phyloP scores from a whole-genome alignment of 2,329 filamentous ascomycete genomes.

The Ophiostoma quercus region DNA sequence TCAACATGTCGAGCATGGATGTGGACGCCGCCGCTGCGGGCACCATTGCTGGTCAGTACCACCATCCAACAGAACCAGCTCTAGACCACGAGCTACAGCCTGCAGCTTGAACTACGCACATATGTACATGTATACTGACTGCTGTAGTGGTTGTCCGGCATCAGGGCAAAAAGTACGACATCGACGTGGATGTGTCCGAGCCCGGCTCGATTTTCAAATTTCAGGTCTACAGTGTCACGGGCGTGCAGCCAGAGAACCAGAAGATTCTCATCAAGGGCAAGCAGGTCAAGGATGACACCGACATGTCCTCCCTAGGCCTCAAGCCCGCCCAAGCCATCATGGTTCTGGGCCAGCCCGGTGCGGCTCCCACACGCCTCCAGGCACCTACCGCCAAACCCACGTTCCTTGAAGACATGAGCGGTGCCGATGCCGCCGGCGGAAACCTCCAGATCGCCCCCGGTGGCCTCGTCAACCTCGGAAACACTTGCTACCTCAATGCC shows the following conservation, averaged over 20 bases:
- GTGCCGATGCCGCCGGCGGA: slow-evolving; percentile 78
- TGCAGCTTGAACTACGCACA: background rate
- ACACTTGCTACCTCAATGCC: slow-evolving; percentile 98
- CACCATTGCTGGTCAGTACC: slow-evolving; percentile 17
- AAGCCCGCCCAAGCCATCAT: slow-evolving; percentile 85
- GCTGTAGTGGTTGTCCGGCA: slow-evolving; percentile 81
- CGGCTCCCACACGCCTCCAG: slow-evolving; percentile 54
- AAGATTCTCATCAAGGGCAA: slow-evolving; percentile 93
- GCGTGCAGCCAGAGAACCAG: slow-evolving; percentile 91
- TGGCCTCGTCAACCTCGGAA: slow-evolving; percentile 86
- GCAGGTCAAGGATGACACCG: slow-evolving; percentile 91
- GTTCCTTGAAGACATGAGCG: slow-evolving; percentile 96
- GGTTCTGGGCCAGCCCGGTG: slow-evolving; percentile 90
- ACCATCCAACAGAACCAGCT: background rate
- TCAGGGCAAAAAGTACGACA: slow-evolving; percentile 88
- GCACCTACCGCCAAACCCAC: slow-evolving; percentile 76
- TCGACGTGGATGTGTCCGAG: slow-evolving; percentile 79
- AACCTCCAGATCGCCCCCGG: slow-evolving; percentile 61
- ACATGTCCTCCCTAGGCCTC: slow-evolving; percentile 74
- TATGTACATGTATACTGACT: background rate
- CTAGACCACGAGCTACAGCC: background rate
- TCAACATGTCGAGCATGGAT: slow-evolving; percentile 24
- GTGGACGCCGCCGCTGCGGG: slow-evolving; percentile 20
- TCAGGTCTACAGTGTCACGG: slow-evolving; percentile 90
- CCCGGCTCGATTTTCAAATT: slow-evolving; percentile 93